A percentile compares a stretch with the other conserved stretches of the same genome.
Conservation (phyloP, 2,329 filamentous ascomycete genomes). For the Pestalotiopsis sp. region DNA sequence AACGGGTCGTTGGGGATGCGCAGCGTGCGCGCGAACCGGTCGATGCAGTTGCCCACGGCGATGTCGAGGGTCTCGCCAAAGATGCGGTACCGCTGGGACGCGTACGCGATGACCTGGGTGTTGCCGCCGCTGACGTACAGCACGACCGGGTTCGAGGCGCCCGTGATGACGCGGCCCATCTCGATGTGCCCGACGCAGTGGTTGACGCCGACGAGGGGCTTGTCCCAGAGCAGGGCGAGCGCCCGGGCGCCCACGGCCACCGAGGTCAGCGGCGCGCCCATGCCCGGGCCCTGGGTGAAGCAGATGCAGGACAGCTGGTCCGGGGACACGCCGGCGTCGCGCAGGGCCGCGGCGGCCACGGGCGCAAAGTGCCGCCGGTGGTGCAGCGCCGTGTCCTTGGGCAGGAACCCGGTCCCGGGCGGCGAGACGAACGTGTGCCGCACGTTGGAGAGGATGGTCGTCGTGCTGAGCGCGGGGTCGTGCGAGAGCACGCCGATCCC, state of each 20-base stretch:
- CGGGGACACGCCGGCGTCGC: conserved; percentile 61
- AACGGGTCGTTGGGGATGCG: conserved; percentile 94
- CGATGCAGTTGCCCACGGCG: conserved; percentile 94
- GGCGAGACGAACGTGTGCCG: conserved; percentile 92
- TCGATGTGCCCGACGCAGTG: conserved; percentile 99
- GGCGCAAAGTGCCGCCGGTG: conserved; percentile 83
- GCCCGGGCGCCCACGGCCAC: conserved; percentile 85
- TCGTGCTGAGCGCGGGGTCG: conserved; percentile 51
- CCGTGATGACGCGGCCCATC: conserved; percentile 93
- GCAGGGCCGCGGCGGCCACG: conserved; percentile 78
- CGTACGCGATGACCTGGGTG: conserved; percentile 97
- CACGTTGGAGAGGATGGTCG: conserved; percentile 84
- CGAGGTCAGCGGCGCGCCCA: conserved; percentile 88
- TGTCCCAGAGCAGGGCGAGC: conserved; percentile 79
- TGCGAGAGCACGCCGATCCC: conserved; percentile 91
- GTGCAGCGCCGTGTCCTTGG: conserved; percentile 92
- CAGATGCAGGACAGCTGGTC: conserved; percentile 85
- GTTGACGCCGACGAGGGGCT: conserved; percentile 91
- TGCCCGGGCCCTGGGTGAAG: conserved; percentile 93
- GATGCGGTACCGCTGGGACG: conserved; percentile 90
- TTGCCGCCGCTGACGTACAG: conserved; percentile 96
- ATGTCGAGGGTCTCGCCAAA: conserved; percentile 98
- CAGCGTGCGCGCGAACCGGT: conserved; percentile 90
- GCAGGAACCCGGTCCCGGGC: conserved; percentile 90
- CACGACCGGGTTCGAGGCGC: conserved; percentile 87